Percentiles rank a stretch among this genome's conserved stretches.
These are phyloP conservation scores for Linaria vulgaris DNA, from an alignment of 257 asterid species.

Conservation along the genomic window DNA sequence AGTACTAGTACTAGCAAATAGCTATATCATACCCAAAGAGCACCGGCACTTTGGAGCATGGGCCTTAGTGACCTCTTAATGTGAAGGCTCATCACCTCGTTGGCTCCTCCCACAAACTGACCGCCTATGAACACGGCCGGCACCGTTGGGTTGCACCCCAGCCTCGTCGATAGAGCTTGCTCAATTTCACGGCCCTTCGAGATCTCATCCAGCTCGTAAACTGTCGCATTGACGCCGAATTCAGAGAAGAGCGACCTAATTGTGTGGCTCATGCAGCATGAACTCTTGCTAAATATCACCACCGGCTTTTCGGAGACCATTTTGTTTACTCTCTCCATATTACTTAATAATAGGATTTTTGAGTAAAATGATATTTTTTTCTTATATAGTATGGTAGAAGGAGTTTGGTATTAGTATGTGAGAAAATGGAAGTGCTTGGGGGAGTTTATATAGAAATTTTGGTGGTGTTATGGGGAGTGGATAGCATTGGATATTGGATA, in stretches of 20 bases:
- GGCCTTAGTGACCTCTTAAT: slow-evolving; percentile 29
- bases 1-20: neutral
- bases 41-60: slow-evolving; percentile 40
- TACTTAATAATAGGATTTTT: no score
- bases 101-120: slow-evolving; percentile 38
- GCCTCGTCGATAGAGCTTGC: slow-evolving; percentile 26
- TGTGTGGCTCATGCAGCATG: slow-evolving; percentile 44
- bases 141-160: slow-evolving; percentile 33
- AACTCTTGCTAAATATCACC: slow-evolving; percentile 46
- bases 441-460: slow-evolving; percentile 26
- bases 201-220: slow-evolving; percentile 41
- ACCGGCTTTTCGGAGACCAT: slow-evolving; percentile 39
- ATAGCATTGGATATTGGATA: no score
- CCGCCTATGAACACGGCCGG: slow-evolving; percentile 51
- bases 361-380: neutral
- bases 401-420: slow-evolving; percentile 25
- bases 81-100: slow-evolving; percentile 39
- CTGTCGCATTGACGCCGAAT: slow-evolving; percentile 35
- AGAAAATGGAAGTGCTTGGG: slow-evolving; percentile 22
- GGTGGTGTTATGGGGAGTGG: neutral
- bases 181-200: slow-evolving; percentile 36
- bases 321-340: slow-evolving; percentile 32
- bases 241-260: slow-evolving; percentile 34
- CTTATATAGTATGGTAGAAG: neutral
- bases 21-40: slow-evolving; percentile 29